phyloP scores from a whole-genome alignment of 2,329 filamentous ascomycete species.

The Nemania bipapillata region DNA sequence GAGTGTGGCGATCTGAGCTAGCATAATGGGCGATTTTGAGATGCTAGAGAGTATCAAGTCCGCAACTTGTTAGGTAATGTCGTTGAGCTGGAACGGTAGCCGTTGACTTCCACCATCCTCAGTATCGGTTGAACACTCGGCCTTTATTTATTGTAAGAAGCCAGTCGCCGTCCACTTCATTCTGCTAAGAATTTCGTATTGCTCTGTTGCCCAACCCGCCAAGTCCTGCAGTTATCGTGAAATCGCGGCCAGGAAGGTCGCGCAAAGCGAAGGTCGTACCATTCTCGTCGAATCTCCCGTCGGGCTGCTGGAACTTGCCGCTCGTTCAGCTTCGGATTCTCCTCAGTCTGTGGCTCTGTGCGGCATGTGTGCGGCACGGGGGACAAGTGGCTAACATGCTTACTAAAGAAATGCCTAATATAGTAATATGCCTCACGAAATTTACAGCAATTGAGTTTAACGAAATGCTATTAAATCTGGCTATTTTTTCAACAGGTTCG shows the following conservation, averaged over 20 bases:
- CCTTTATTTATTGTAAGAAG: not conserved
- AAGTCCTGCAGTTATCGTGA: slow-evolving; percentile 10
- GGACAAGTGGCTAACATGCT: slow-evolving; percentile 2
- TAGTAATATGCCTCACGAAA: slow-evolving; percentile 11
- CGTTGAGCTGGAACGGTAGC: not conserved
- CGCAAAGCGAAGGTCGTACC: slow-evolving; percentile 1
- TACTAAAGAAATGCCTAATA: slow-evolving; percentile 17
- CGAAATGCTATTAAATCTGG: not conserved
- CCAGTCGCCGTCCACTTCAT: not conserved
- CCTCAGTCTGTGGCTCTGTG: too few relatives aligned
- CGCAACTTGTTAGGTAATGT: not conserved
- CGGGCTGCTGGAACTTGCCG: not conserved
- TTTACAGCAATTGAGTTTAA: slow-evolving; percentile 1
- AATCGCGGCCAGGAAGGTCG: not conserved
- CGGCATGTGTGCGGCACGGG: slow-evolving; percentile 5
- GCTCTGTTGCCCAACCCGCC: not conserved
- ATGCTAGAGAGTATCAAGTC: not conserved
- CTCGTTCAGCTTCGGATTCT: not conserved
- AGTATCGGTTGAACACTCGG: not conserved
- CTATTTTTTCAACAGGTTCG: not conserved
- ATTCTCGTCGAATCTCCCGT: slow-evolving; percentile 1
- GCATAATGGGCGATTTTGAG: slow-evolving; percentile 7
- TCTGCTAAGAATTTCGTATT: not conserved
- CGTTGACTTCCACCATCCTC: not conserved
- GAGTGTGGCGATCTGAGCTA: not conserved